Evolutionary conservation across 805 yeast genomes (phyloP), one percentile per base, ranked within the genome.

Genomic region (Suhomyces pyralidae): DNA sequence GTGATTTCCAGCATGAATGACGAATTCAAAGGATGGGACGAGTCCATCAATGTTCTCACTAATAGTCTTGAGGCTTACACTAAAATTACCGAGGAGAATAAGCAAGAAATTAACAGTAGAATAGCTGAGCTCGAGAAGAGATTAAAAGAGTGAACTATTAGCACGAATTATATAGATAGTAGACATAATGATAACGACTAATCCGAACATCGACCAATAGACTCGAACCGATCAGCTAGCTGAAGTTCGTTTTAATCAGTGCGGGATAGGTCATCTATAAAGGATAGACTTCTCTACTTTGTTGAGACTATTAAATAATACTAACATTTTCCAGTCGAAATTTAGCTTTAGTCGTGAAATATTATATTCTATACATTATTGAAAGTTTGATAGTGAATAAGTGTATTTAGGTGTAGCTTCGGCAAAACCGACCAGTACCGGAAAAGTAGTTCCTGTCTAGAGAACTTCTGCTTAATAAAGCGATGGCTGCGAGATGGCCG

Each of bases 1-100:
- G 56, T 62, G n/a, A 45, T 76, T 24, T 51, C 49, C 3, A 60
- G 58, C 12, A 51, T 76, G 49, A 49, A 57, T 20, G 46, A 45
- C 1, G 78, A 74, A 15, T 51, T 73, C 43, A 48, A 24, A 2
- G 45, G 51, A 22, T 76, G 80, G 80, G 62, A 64, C 47, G 51
- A 54, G 7, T 57, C 66, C 2, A 49, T 75, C 10, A 48, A 55
- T 12, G 44, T 34, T 2, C 53, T 72, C 38, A 64, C 62, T 40
- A 46, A 28, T 8, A 66, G 66, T 7, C 36, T 76, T 20, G 68
- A 64, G 20, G 46, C 49, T 6, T 65, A 64, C 49, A 64, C 58
- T 5, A 45, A 45, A 7, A 51, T 48, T 20, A 67, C 70, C 51
- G 67, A 59, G 15, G 38, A 49, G 3, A 72, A 71, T 51, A 60